Percentiles rank a stretch among this genome's conserved stretches.
Evolutionary conservation across 306 rosid species (phyloP).

Genomic region (Carpinus fangiana): DNA sequence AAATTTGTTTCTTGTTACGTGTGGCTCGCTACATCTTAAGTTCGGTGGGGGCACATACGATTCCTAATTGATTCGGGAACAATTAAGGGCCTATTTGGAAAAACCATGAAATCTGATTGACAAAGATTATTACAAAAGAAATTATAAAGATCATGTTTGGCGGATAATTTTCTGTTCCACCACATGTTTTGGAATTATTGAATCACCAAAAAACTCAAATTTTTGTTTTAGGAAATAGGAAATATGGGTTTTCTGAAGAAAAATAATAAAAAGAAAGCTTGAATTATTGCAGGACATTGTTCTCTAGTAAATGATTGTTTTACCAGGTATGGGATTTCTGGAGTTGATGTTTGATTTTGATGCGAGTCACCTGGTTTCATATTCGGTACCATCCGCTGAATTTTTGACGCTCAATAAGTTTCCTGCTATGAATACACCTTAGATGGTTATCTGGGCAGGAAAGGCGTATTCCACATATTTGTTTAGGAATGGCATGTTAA

Average conservation of each 20-base stretch:
- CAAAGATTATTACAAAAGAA: not conserved
- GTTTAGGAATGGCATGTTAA: conserved; percentile 9
- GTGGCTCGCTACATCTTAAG: conserved; percentile 19
- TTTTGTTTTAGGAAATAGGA: not conserved
- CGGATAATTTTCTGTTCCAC: not conserved
- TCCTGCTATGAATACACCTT: not conserved
- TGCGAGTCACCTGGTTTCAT: not conserved
- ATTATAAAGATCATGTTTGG: not conserved
- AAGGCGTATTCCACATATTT: not conserved
- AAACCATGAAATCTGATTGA: not conserved
- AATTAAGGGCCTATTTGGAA: conserved; percentile 18
- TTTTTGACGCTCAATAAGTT: not conserved
- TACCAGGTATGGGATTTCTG: not conserved
- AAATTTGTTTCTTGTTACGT: conserved; percentile 2
- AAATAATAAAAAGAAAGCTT: not conserved
- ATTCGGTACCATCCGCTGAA: not conserved
- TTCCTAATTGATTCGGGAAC: conserved; percentile 26
- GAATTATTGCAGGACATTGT: conserved; percentile 6
- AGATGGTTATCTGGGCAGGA: conserved; percentile 4
- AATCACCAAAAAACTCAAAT: conserved; percentile 8
- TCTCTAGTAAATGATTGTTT: conserved; percentile 8
- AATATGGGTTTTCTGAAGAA: not conserved
- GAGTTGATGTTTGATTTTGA: not conserved
- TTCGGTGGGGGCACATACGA: conserved; percentile 21
- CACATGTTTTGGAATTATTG: conserved; percentile 17